Conservation (phyloP, 139 green algal species). For the Chlorella vulgaris region DNA sequence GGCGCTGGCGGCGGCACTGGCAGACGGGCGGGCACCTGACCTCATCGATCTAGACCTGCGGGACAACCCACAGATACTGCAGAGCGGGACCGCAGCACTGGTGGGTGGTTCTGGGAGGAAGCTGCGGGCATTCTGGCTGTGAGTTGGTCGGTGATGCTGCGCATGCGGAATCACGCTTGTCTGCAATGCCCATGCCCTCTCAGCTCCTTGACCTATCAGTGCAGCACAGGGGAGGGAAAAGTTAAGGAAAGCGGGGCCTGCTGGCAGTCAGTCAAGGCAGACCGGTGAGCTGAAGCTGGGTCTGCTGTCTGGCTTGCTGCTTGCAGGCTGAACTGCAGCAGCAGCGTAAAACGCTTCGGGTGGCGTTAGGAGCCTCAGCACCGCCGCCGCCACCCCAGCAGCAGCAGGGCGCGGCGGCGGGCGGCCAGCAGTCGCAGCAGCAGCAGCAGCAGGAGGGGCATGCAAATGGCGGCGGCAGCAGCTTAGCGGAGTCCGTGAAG, state of each 20-base stretch:
- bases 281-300: too few relatives aligned
- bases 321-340: conserved; percentile 54
- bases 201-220: too few relatives aligned
- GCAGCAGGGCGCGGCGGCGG: neutral
- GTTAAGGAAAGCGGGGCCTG: too few relatives aligned
- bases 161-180: too few relatives aligned
- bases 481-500: conserved; percentile 29
- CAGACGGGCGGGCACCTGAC: conserved; percentile 41
- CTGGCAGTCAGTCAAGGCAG: too few relatives aligned
- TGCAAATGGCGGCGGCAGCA: neutral
- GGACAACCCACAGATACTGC: conserved; percentile 53
- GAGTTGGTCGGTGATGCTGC: neutral
- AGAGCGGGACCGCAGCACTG: conserved; percentile 30
- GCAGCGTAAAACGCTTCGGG: conserved; percentile 47
- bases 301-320: too few relatives aligned
- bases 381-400: conserved; percentile 19
- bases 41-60: conserved; percentile 68
- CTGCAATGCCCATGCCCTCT: too few relatives aligned
- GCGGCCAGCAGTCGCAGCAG: neutral
- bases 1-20: conserved; percentile 50
- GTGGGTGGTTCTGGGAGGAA: conserved; percentile 12
- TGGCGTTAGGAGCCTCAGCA: conserved; percentile 41
- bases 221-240: too few relatives aligned
- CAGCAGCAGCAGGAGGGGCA: conserved; percentile 26
- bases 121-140: neutral